Evolutionary conservation across 2,329 filamentous ascomycete species (phyloP).

Genomic region (Pseudogymnoascus sp.): DNA sequence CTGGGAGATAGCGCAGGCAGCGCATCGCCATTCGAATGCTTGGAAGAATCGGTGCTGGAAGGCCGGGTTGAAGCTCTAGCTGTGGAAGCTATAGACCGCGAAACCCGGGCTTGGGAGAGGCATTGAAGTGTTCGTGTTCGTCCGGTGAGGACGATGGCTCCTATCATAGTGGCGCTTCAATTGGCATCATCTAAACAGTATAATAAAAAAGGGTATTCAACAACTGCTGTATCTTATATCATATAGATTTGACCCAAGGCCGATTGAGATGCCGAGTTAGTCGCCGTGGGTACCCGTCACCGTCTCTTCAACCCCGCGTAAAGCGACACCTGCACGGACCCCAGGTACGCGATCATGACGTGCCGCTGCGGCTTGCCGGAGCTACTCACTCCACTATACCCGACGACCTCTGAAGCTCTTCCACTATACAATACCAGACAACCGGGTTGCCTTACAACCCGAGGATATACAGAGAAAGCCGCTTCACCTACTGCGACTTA

Average conservation of each 20-base stretch:
- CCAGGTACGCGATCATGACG: not conserved
- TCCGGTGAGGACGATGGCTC: not conserved
- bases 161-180: not conserved
- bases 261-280: not conserved
- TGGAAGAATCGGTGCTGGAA: not conserved
- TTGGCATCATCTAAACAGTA: not conserved
- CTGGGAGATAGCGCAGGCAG: constrained; percentile 39
- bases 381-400: not conserved
- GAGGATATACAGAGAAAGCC: not conserved
- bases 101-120: not conserved
- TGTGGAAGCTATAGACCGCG: not conserved
- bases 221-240: not conserved
- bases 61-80: not conserved
- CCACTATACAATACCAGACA: not conserved
- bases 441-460: not conserved
- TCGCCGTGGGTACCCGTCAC: constrained; percentile 18
- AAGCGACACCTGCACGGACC: not conserved
- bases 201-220: not conserved
- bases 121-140: constrained; percentile 1
- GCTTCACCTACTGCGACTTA: not conserved
- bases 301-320: constrained; percentile 6
- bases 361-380: not conserved
- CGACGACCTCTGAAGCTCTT: constrained; percentile 1
- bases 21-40: not conserved
- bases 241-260: not conserved